These are phyloP conservation scores for Tylopilus plumbeoviolaceoides DNA, from an alignment of 768 basidiomycete species.

Conservation along the genomic window DNA sequence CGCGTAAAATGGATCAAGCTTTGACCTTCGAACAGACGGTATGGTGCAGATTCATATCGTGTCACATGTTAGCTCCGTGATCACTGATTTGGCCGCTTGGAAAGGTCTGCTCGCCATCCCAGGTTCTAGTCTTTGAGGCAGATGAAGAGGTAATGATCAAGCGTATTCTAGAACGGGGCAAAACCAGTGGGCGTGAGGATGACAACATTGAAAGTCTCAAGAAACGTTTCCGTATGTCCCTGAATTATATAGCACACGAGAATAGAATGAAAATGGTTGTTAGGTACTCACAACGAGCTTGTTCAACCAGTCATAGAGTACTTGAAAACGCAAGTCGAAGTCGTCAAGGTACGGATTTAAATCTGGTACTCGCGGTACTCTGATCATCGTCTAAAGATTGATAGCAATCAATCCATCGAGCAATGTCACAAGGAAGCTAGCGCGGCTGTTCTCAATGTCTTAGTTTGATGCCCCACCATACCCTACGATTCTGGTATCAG, in stretches of 20 bases:
- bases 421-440: constrained; percentile 64
- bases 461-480: constrained; percentile 27
- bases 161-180: constrained; percentile 83
- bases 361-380: not conserved
- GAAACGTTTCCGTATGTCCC: constrained; percentile 83
- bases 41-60: constrained; percentile 18
- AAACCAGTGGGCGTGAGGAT: constrained; percentile 94
- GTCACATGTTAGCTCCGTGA: not conserved
- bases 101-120: constrained; percentile 76
- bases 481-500: not conserved
- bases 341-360: constrained; percentile 58
- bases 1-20: constrained; percentile 98
- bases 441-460: constrained; percentile 47
- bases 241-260: not conserved
- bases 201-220: constrained; percentile 91
- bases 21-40: constrained; percentile 85
- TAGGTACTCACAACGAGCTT: constrained; percentile 80
- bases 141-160: constrained; percentile 83
- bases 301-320: constrained; percentile 93
- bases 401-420: constrained; percentile 64
- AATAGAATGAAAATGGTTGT: not conserved
- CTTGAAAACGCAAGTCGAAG: constrained; percentile 63
- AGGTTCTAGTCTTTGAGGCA: constrained; percentile 84
- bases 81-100: not conserved
- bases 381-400: constrained; percentile 45